Base-by-base conservation (phyloP, 2,329 filamentous ascomycete species). In the Cladophialophora exuberans region DNA sequence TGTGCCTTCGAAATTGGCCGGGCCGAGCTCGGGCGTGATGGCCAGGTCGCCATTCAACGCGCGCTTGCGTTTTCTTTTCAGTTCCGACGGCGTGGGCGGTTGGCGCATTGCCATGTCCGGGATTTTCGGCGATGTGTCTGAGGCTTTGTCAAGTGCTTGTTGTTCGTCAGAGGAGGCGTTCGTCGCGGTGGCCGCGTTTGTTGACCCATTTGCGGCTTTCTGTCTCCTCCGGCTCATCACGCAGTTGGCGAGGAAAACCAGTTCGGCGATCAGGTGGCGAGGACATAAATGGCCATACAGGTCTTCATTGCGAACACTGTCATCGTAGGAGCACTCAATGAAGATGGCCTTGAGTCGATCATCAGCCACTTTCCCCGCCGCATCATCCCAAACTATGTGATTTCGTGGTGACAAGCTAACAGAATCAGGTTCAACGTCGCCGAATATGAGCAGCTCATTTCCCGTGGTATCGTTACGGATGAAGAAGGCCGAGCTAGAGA, bases 261-360 rank as follows among this genome's bases (percentile, higher is more conserved):
- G 77, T 71, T 99, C 94, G 41, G 88, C 83, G 20, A 93, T 83
- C 10, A 99, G 73, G 69, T 90, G 94, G 0, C 85, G 79, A 0
- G 94, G 94, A 31, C 90, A 89, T 11, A 99, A 77, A 65, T 99
- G 94, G 0, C 94, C 94, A 62, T 91, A 99, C 0, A 99, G 79
- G 0, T 86, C 83, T 45, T 88, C 85, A 57, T 94, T 86, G 18
- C 83, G 80, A 65, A 91, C 87, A 6, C 83, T 83, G 69, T 97
- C 87, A 58, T 90, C 88, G 70, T 93, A 99, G 59, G 90, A 96
- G 71, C 93, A 97, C 76, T 99, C 94, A 64, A 99, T 95, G 67
- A 97, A 93, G 10, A 99, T 88, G 9, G 87, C 93, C 0, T 80
- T 82, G 0, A 99, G 79, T 3, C 81, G 78, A 1, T 90, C 89